These are phyloP conservation scores for Isoetes engelmannii DNA, from an alignment of 83 land plant species.

Conservation along the genomic window DNA sequence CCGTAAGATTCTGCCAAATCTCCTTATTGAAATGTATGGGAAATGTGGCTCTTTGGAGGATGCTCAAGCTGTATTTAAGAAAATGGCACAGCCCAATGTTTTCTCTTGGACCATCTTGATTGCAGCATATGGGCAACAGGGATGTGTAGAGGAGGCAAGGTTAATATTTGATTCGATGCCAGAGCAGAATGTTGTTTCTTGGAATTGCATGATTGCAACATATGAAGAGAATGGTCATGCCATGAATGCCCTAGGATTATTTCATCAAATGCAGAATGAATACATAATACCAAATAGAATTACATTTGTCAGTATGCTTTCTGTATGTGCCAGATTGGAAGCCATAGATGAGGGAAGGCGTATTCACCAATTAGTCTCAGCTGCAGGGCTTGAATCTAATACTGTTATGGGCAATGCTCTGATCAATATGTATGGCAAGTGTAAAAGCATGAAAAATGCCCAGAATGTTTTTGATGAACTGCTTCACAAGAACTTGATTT, in stretches of 20 bases:
- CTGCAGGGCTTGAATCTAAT: conserved; percentile 4
- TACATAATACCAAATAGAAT: conserved; percentile 14
- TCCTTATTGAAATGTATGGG: not conserved
- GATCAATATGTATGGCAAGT: no score
- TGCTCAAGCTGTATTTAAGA: no score
- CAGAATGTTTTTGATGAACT: conserved; percentile 10
- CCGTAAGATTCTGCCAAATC: not conserved
- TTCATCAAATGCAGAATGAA: conserved; percentile 16
- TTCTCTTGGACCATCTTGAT: conserved; percentile 21
- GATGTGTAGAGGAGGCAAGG: conserved; percentile 15
- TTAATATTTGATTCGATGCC: conserved; percentile 26
- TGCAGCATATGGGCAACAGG: conserved; percentile 26
- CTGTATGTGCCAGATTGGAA: conserved; percentile 23
- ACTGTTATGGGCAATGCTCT: conserved; percentile 11
- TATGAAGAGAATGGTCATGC: conserved; percentile 12
- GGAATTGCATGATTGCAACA: conserved; percentile 28
- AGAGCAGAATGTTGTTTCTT: conserved; percentile 19
- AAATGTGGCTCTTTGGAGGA: not conserved
- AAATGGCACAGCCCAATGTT: no score
- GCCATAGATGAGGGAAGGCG: conserved; percentile 19
- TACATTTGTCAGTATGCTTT: conserved; percentile 25
- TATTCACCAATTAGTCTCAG: conserved; percentile 13
- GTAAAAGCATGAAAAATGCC: conserved; percentile 17
- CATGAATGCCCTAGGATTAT: conserved; percentile 12
- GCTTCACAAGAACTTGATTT: conserved; percentile 3